Evolutionary conservation across 192 early-diverging fungal genomes (phyloP).

Genomic region (Gaertneriomyces semiglobifer): DNA sequence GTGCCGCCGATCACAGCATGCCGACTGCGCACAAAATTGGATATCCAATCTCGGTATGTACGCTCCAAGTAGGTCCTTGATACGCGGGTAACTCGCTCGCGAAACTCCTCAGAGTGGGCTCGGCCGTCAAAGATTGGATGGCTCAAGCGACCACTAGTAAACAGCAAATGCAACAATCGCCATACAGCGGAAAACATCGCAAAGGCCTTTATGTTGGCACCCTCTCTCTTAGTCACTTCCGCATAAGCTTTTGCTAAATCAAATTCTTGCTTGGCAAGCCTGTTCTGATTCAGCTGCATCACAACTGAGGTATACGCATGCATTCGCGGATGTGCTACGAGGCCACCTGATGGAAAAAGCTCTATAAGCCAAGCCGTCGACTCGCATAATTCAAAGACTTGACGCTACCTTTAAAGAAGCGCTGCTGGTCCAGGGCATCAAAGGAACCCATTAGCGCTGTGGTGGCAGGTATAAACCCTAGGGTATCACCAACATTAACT

Average conservation of each 20-base stretch:
- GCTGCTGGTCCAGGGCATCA: too few relatives aligned
- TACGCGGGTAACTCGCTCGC: constrained; percentile 25
- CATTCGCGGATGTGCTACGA: constrained; percentile 11
- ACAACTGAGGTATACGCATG: constrained; percentile 45
- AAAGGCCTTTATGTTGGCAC: too few relatives aligned
- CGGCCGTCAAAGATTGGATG: too few relatives aligned
- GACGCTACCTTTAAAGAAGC: too few relatives aligned
- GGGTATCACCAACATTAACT: not conserved
- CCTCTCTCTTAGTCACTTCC: too few relatives aligned
- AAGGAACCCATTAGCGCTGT: too few relatives aligned
- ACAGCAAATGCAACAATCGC: too few relatives aligned
- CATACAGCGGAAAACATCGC: too few relatives aligned
- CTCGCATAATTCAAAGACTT: too few relatives aligned
- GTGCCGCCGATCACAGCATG: constrained; percentile 70
- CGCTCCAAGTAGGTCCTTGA: constrained; percentile 39
- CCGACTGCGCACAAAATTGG: constrained; percentile 25
- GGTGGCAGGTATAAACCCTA: not conserved
- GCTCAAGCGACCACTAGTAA: too few relatives aligned
- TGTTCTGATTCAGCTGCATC: constrained; percentile 41
- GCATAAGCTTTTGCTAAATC: constrained; percentile 29
- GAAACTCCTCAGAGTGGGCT: constrained; percentile 4
- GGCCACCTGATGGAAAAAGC: constrained; percentile 1
- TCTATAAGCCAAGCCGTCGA: too few relatives aligned
- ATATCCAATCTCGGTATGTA: constrained; percentile 20
- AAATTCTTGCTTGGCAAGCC: constrained; percentile 34